These are phyloP conservation scores for Hortiboletus campestris DNA, from an alignment of 768 basidiomycete genomes.

Conservation along the genomic window DNA sequence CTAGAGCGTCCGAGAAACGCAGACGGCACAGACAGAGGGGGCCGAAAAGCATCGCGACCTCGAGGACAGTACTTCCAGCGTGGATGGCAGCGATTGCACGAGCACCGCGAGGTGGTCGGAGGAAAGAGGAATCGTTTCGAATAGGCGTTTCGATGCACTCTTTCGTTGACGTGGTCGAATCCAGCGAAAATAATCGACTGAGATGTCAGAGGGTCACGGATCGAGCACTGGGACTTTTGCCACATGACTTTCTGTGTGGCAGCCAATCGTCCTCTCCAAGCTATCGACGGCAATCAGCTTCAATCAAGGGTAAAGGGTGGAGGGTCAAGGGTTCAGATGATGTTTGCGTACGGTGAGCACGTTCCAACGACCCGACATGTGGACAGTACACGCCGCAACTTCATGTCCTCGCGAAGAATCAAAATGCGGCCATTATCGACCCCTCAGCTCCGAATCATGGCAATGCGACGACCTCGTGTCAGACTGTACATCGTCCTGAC, in stretches of 20 bases:
- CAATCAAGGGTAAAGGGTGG: slow-evolving; percentile 1
- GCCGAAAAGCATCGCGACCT: not conserved
- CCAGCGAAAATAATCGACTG: slow-evolving; percentile 12
- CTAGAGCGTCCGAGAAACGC: not conserved
- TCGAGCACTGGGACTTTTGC: not conserved
- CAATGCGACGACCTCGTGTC: slow-evolving; percentile 6
- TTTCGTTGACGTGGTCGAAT: slow-evolving; percentile 1
- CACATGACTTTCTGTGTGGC: slow-evolving; percentile 12
- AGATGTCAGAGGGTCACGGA: not conserved
- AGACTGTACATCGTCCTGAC: not conserved
- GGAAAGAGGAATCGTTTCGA: not conserved
- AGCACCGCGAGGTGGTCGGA: slow-evolving; percentile 4
- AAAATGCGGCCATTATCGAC: not conserved
- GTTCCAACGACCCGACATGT: slow-evolving; percentile 16
- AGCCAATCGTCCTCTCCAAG: slow-evolving; percentile 14
- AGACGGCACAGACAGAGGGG: not conserved
- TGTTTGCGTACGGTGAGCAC: slow-evolving; percentile 3
- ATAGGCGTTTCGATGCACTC: not conserved
- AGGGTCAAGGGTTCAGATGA: slow-evolving; percentile 20
- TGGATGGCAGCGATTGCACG: not conserved
- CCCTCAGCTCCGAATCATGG: not conserved
- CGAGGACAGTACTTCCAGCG: not conserved
- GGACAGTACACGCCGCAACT: slow-evolving; percentile 9
- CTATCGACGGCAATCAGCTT: slow-evolving; percentile 1
- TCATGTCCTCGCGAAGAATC: slow-evolving; percentile 2